Evolutionary conservation across 768 basidiomycete species (phyloP).

Genomic region (Auricularia heimuer): DNA sequence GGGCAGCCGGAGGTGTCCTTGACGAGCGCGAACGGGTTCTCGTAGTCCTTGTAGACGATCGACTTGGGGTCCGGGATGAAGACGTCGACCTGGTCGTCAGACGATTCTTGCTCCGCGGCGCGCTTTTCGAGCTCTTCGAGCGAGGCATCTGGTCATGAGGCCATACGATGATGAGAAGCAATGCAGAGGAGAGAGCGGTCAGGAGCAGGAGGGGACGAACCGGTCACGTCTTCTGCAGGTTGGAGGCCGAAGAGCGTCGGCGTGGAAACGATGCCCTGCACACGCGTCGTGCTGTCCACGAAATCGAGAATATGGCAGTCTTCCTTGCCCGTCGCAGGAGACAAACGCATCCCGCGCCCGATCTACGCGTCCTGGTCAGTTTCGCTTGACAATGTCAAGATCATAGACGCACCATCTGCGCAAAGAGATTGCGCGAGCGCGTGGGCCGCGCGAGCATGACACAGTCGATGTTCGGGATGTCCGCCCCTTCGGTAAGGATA

Average conservation of each 20-base stretch:
- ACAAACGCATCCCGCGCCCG: conserved; percentile 84
- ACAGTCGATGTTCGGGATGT: conserved; percentile 93
- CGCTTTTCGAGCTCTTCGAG: conserved; percentile 38
- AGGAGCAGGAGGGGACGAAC: conserved; percentile 24
- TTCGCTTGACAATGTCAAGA: not conserved
- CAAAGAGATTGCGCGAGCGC: conserved; percentile 76
- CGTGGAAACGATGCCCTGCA: conserved; percentile 61
- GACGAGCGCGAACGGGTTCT: conserved; percentile 58
- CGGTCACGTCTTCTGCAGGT: conserved; percentile 57
- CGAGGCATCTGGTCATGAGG: conserved; percentile 35
- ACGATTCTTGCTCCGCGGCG: conserved; percentile 12
- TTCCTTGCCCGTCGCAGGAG: conserved; percentile 65
- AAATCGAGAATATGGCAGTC: conserved; percentile 90
- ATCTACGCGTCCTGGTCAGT: conserved; percentile 39
- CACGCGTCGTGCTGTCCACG: conserved; percentile 62
- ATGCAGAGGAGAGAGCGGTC: not conserved
- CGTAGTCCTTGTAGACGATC: conserved; percentile 67
- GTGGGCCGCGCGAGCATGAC: conserved; percentile 83
- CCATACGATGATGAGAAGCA: not conserved
- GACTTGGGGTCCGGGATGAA: conserved; percentile 46
- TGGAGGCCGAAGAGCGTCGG: conserved; percentile 84
- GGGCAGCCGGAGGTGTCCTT: conserved; percentile 29
- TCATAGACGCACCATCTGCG: conserved; percentile 67
- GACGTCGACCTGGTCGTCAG: conserved; percentile 4
- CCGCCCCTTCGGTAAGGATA: conserved; percentile 87